A percentile compares a stretch with the other conserved stretches of the same genome.
Evolutionary conservation across 2,329 filamentous ascomycete genomes (phyloP).

Genomic region (Drechslerella stenobrocha): DNA sequence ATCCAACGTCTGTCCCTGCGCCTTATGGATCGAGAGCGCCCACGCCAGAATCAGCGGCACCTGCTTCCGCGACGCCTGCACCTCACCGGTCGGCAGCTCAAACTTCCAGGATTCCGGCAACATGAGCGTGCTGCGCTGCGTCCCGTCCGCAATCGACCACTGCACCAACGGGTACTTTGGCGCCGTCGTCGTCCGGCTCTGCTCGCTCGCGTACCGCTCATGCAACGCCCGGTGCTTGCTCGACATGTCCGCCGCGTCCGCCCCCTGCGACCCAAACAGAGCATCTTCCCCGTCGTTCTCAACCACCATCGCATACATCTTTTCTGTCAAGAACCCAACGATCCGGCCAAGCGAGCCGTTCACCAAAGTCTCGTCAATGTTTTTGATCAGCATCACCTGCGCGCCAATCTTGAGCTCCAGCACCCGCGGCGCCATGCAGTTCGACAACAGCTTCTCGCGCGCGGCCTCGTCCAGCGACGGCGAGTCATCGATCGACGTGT

Average conservation of each 20-base stretch:
- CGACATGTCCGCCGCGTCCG: slow-evolving; percentile 6
- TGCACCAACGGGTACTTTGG: slow-evolving; percentile 79
- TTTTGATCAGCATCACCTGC: slow-evolving; percentile 99
- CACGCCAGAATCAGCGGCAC: slow-evolving; percentile 88
- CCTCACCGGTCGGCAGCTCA: slow-evolving; percentile 90
- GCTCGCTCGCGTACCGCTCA: slow-evolving; percentile 56
- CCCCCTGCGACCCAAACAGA: slow-evolving; percentile 57
- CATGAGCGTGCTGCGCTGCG: slow-evolving; percentile 74
- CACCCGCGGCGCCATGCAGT: slow-evolving; percentile 86
- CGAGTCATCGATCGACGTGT: slow-evolving; percentile 69
- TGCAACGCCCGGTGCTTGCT: slow-evolving; percentile 58
- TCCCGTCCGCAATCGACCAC: slow-evolving; percentile 79
- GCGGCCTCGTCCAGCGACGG: slow-evolving; percentile 69
- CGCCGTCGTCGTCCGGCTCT: slow-evolving; percentile 62
- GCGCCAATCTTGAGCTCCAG: slow-evolving; percentile 86
- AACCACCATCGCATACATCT: slow-evolving; percentile 61
- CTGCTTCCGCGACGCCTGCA: slow-evolving; percentile 69
- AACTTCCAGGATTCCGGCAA: slow-evolving; percentile 93
- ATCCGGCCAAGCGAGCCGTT: slow-evolving; percentile 93
- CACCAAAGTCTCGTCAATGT: slow-evolving; percentile 88
- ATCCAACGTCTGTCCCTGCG: slow-evolving; percentile 79
- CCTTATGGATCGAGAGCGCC: slow-evolving; percentile 97
- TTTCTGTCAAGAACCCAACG: slow-evolving; percentile 74
- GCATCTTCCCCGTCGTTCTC: slow-evolving; percentile 58
- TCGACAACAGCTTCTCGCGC: slow-evolving; percentile 76